A percentile compares a stretch with the other conserved stretches of the same genome.
Conservation (phyloP, 495 filamentous ascomycete genomes). For the Penicillium pancosmium region DNA sequence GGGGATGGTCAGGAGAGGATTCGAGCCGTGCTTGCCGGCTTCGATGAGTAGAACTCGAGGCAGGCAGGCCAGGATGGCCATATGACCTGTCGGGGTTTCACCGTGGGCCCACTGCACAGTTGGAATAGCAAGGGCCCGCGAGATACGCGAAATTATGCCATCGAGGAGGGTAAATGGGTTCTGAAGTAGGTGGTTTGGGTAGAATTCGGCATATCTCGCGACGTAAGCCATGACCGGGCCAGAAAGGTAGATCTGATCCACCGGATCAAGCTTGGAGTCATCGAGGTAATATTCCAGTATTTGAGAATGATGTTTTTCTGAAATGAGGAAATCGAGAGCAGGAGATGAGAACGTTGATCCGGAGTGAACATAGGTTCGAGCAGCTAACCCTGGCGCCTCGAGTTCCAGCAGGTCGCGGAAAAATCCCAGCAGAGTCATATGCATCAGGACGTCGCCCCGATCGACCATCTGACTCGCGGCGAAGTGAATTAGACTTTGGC, state of each 20-base stretch:
- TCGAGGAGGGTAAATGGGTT: conserved; percentile 42
- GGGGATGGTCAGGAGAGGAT: conserved; percentile 54
- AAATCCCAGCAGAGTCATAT: conserved; percentile 76
- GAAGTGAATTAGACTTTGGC: conserved; percentile 70
- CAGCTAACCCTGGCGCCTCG: conserved; percentile 40
- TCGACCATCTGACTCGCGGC: conserved; percentile 76
- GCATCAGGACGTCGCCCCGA: conserved; percentile 74
- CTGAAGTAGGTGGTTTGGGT: conserved; percentile 57
- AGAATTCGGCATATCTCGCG: conserved; percentile 55
- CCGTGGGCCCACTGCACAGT: conserved; percentile 55
- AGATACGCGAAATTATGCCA: conserved; percentile 50
- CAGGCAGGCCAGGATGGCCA: conserved; percentile 59
- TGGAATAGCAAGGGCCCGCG: conserved; percentile 44
- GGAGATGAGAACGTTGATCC: conserved; percentile 50
- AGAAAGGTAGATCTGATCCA: conserved; percentile 55
- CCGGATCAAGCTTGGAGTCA: conserved; percentile 50
- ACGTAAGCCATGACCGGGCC: conserved; percentile 61
- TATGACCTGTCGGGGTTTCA: conserved; percentile 53
- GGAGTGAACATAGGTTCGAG: conserved; percentile 36
- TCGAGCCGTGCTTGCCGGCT: conserved; percentile 45
- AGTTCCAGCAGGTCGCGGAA: conserved; percentile 64
- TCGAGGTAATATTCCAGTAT: conserved; percentile 57
- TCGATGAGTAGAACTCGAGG: conserved; percentile 57
- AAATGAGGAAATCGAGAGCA: conserved; percentile 58
- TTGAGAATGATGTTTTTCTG: conserved; percentile 52